Conservation (phyloP, 2,329 filamentous ascomycete species). For the Colletotrichum sp. region DNA sequence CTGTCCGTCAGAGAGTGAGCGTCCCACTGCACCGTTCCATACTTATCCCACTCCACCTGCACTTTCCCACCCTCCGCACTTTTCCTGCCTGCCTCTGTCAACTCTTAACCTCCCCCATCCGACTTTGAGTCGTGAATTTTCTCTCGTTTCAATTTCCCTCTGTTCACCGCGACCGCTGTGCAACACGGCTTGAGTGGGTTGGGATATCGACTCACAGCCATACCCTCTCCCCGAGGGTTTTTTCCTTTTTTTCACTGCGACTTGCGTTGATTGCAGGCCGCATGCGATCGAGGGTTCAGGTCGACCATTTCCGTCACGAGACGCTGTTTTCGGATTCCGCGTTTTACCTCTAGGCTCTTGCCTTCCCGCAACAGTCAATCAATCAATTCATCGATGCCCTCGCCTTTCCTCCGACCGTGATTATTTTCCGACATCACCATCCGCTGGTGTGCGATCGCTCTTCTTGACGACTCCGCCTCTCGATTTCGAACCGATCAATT, state of each 20-base stretch:
- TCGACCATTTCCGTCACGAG: conserved; percentile 8
- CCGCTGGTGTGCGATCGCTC: background rate
- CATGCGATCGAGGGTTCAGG: conserved; percentile 16
- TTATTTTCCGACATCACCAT: conserved; percentile 2
- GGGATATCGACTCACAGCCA: background rate
- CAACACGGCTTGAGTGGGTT: background rate
- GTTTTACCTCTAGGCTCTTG: background rate
- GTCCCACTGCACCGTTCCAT: conserved; percentile 1
- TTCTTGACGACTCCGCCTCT: background rate
- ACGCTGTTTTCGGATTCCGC: conserved; percentile 14
- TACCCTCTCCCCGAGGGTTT: background rate
- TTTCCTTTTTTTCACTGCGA: background rate
- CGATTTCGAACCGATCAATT: background rate
- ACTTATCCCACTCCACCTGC: conserved; percentile 24
- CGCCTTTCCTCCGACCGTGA: conserved; percentile 6
- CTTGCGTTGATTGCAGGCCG: conserved; percentile 2
- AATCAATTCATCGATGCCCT: conserved; percentile 6
- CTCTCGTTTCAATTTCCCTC: conserved; percentile 11
- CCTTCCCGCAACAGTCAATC: background rate
- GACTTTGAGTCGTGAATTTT: conserved; percentile 12
- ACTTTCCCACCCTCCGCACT: conserved; percentile 17
- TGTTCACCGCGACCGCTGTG: background rate
- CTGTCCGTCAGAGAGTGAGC: conserved; percentile 15
- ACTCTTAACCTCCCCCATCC: conserved; percentile 14
- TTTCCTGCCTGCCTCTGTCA: conserved; percentile 1